These are phyloP conservation scores for Claviceps purpurea DNA, from an alignment of 2,329 filamentous ascomycete species.

Conservation along the genomic window DNA sequence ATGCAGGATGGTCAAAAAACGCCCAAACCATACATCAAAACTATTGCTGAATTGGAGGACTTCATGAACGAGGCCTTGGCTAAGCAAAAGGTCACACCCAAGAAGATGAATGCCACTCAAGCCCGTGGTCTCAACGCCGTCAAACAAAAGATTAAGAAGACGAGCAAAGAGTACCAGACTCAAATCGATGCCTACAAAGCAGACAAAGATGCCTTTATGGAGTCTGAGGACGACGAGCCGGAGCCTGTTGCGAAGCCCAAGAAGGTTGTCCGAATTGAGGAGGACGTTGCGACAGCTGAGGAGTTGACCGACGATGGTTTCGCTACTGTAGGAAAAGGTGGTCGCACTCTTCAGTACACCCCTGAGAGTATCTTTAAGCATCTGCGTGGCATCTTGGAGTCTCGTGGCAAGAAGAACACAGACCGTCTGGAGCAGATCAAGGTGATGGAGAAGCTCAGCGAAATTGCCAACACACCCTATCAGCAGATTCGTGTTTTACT, in stretches of 20 bases:
- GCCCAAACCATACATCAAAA: conserved; percentile 87
- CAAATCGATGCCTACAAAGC: conserved; percentile 80
- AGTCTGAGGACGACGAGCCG: conserved; percentile 66
- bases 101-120: conserved; percentile 98
- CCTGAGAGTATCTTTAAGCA: conserved; percentile 98
- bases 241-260: conserved; percentile 34
- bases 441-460: conserved; percentile 89
- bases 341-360: conserved; percentile 81
- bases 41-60: conserved; percentile 86
- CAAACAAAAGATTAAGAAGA: conserved; percentile 97
- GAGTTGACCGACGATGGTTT: conserved; percentile 77
- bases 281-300: conserved; percentile 32
- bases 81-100: conserved; percentile 89
- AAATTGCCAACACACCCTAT: conserved; percentile 83
- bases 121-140: conserved; percentile 90
- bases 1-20: conserved; percentile 62
- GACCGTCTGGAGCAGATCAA: conserved; percentile 90
- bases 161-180: conserved; percentile 83
- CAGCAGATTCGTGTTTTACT: conserved; percentile 87
- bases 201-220: conserved; percentile 79
- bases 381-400: conserved; percentile 82
- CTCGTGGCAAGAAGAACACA: conserved; percentile 97
- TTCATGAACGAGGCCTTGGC: conserved; percentile 85
- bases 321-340: conserved; percentile 75
- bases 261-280: conserved; percentile 24